phyloP scores from a whole-genome alignment of 352 stramenopile genomes.

The Globisporangium spiculum region DNA sequence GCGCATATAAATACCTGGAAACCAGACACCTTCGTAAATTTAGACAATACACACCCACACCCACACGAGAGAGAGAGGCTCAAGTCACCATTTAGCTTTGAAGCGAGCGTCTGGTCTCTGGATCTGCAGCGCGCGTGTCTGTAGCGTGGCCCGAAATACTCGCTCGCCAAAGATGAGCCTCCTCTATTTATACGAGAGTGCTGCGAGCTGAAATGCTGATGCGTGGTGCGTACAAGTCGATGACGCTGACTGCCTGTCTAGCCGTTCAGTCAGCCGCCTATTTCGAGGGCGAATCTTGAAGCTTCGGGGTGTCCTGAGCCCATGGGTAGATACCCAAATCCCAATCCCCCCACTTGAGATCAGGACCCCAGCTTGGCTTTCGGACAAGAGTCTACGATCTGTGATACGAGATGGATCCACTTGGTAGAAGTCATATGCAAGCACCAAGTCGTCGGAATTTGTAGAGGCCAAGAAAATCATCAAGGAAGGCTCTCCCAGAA shows the following conservation, averaged over 20 bases:
- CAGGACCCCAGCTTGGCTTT: not conserved
- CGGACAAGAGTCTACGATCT: too few relatives aligned
- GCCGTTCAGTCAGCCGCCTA: not conserved
- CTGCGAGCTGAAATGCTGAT: not conserved
- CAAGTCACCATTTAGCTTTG: not conserved
- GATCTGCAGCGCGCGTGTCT: not conserved
- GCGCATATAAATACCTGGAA: not conserved
- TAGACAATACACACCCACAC: not conserved
- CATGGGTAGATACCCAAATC: too few relatives aligned
- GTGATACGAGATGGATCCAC: too few relatives aligned
- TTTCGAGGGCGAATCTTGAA: not conserved
- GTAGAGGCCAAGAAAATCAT: too few relatives aligned
- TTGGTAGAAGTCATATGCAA: too few relatives aligned
- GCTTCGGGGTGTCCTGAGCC: not conserved
- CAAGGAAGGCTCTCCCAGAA: too few relatives aligned
- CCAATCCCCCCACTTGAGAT: too few relatives aligned
- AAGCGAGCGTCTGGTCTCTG: not conserved
- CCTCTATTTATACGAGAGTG: not conserved
- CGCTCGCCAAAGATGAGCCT: not conserved
- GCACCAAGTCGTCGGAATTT: too few relatives aligned
- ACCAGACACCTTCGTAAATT: not conserved
- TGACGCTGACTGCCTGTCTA: too few relatives aligned
- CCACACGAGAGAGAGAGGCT: not conserved
- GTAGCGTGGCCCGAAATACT: not conserved
- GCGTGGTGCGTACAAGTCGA: not conserved